phyloP scores from a whole-genome alignment of 768 basidiomycete species.

The Termitomyces sp. region DNA sequence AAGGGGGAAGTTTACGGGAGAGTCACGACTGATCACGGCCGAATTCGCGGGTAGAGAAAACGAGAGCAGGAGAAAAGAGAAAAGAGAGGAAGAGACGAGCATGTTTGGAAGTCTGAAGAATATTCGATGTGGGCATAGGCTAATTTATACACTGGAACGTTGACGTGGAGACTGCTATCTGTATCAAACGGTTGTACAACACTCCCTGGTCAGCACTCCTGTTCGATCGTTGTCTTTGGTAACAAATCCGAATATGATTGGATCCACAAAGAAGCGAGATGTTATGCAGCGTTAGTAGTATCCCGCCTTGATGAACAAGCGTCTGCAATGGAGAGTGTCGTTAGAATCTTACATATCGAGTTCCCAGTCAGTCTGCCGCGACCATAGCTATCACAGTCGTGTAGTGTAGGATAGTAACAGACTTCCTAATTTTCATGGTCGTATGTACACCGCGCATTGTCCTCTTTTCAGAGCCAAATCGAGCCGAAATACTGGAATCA shows the following conservation, averaged over 20 bases:
- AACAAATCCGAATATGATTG: not conserved
- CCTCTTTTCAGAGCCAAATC: not conserved
- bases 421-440: not conserved
- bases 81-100: slow-evolving; percentile 22
- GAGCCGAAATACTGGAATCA: not conserved
- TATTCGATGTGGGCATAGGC: not conserved
- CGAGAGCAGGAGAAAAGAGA: slow-evolving; percentile 40
- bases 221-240: not conserved
- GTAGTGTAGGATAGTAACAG: too few relatives aligned
- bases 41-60: slow-evolving; percentile 39
- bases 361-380: not conserved
- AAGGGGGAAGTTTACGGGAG: slow-evolving; percentile 41
- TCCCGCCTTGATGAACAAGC: not conserved
- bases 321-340: not conserved
- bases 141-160: not conserved
- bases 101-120: not conserved
- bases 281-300: not conserved
- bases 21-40: slow-evolving; percentile 28
- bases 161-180: not conserved
- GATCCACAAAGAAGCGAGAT: not conserved
- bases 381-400: too few relatives aligned
- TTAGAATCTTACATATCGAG: not conserved
- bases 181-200: not conserved
- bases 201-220: not conserved
- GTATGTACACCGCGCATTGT: too few relatives aligned